phyloP scores from a whole-genome alignment of 2,329 filamentous ascomycete species.

The Zymoseptoria brevis region DNA sequence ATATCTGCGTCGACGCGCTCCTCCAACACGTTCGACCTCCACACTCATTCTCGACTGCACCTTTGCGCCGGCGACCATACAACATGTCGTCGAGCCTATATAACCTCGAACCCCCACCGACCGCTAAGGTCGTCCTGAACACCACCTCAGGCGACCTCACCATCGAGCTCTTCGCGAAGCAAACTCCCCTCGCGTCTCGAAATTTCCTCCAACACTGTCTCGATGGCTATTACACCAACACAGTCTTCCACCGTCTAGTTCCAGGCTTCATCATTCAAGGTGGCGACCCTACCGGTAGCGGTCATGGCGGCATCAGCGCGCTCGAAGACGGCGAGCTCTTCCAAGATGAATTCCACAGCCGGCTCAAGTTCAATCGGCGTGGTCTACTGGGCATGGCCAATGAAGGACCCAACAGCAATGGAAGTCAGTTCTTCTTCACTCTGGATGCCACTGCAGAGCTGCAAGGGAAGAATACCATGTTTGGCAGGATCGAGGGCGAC shows the following conservation, averaged over 20 bases:
- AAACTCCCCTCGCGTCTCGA: conserved; percentile 81
- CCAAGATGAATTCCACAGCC: conserved; percentile 83
- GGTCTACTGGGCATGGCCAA: conserved; percentile 96
- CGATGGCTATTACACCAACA: conserved; percentile 91
- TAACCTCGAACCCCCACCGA: conserved; percentile 90
- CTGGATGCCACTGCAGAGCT: conserved; percentile 75
- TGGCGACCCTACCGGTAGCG: conserved; percentile 87
- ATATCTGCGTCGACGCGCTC: neutral
- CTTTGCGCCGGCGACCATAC: neutral
- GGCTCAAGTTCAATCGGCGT: conserved; percentile 85
- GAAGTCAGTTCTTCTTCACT: conserved; percentile 96
- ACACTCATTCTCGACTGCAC: neutral
- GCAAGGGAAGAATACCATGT: conserved; percentile 84
- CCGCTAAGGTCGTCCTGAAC: conserved; percentile 81
- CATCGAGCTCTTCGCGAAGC: conserved; percentile 90
- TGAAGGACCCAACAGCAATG: conserved; percentile 73
- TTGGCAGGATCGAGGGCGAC: conserved; percentile 84
- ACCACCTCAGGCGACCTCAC: conserved; percentile 84
- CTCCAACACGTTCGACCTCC: neutral
- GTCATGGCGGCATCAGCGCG: conserved; percentile 84
- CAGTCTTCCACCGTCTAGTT: conserved; percentile 86
- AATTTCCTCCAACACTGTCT: conserved; percentile 95
- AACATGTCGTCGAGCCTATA: conserved; percentile 74
- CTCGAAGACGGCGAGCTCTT: conserved; percentile 79
- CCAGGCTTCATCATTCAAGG: conserved; percentile 91